These are phyloP conservation scores for Eutrema japonicum DNA, from an alignment of 345 rosid genomes.

Conservation along the genomic window DNA sequence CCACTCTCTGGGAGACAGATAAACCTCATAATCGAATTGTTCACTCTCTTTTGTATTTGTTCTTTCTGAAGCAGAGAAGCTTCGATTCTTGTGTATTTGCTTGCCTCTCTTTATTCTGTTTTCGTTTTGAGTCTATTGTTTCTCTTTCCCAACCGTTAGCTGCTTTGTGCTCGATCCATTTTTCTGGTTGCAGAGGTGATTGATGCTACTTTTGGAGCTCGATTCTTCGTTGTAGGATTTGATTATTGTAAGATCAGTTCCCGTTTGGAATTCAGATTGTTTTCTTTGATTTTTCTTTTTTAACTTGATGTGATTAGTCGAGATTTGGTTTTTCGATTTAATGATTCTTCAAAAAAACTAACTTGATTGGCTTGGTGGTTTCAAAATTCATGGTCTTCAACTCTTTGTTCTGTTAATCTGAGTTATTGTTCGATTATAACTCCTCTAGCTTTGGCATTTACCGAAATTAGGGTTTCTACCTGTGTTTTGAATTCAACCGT, in stretches of 20 bases:
- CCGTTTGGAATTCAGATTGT: conserved; percentile 5
- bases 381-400: conserved; percentile 1
- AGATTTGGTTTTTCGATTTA: conserved; percentile 26
- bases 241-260: conserved; percentile 18
- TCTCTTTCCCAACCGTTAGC: conserved; percentile 23
- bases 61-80: conserved; percentile 39
- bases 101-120: not conserved
- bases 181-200: conserved; percentile 10
- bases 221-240: conserved; percentile 19
- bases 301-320: conserved; percentile 1
- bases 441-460: conserved; percentile 11
- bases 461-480: conserved; percentile 48
- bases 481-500: conserved; percentile 11
- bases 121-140: conserved; percentile 18
- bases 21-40: conserved; percentile 19
- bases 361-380: conserved; percentile 6
- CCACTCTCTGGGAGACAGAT: conserved; percentile 37
- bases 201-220: conserved; percentile 20
- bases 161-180: conserved; percentile 32
- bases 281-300: conserved; percentile 8
- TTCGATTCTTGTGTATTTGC: conserved; percentile 12
- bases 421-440: conserved; percentile 3
- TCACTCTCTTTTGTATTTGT: conserved; percentile 17
- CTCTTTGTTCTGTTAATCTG: conserved; percentile 20
- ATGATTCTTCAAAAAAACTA: conserved; percentile 15